Evolutionary conservation across 1,284 basidiomycete genomes (phyloP).

Genomic region (Xerocomus nothofagi): DNA sequence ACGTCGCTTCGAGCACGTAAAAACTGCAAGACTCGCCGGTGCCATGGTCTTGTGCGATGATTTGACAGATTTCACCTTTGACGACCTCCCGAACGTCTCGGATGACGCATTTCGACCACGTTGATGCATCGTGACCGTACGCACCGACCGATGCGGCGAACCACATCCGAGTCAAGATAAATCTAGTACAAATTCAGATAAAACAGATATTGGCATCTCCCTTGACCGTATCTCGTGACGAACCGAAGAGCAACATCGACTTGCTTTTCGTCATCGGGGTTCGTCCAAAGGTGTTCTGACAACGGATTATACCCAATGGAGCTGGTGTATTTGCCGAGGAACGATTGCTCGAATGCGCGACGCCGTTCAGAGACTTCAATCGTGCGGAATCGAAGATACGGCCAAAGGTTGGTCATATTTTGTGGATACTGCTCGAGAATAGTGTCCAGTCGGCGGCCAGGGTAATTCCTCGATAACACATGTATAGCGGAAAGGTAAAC

Average conservation of each 20-base stretch:
- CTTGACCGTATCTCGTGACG: conserved; percentile 7
- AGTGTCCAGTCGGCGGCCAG: conserved; percentile 47
- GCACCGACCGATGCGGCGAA: conserved; percentile 55
- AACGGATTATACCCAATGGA: conserved; percentile 36
- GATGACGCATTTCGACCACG: conserved; percentile 40
- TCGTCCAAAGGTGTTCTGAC: conserved; percentile 52
- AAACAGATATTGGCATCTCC: background rate
- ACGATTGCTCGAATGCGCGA: conserved; percentile 45
- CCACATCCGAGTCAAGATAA: conserved; percentile 61
- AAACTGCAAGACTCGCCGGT: conserved; percentile 33
- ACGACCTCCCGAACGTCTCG: conserved; percentile 51
- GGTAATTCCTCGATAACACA: conserved; percentile 45
- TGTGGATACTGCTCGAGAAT: conserved; percentile 41
- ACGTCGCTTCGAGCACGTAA: conserved; percentile 65
- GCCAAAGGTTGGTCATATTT: conserved; percentile 65
- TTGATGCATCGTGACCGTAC: conserved; percentile 27
- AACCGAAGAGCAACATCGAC: conserved; percentile 57
- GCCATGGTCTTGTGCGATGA: conserved; percentile 38
- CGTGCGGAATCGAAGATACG: conserved; percentile 56
- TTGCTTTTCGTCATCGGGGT: conserved; percentile 58
- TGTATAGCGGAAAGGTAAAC: conserved; percentile 61
- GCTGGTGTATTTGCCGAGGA: conserved; percentile 40
- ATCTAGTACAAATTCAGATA: conserved; percentile 40
- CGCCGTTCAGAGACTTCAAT: conserved; percentile 42
- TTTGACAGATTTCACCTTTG: conserved; percentile 57